A percentile compares a stretch with the other conserved stretches of the same genome.
Evolutionary conservation across 306 rosid genomes (phyloP).

Genomic region (Lagenaria siceraria): DNA sequence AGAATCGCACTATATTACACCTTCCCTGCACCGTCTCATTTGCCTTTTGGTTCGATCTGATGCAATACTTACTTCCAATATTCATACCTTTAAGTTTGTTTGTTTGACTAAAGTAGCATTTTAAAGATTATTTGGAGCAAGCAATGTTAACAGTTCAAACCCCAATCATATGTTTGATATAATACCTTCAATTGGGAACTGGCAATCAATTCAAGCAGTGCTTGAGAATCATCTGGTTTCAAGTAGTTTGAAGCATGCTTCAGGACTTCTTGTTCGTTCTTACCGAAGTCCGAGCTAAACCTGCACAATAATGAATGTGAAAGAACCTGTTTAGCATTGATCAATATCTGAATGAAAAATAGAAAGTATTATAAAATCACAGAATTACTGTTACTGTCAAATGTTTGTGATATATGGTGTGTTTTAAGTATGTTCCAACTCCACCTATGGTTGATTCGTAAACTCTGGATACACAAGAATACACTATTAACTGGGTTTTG

Average conservation of each 20-base stretch:
- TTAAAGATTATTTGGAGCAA: not conserved
- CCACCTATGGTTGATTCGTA: not conserved
- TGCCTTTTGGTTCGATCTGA: not conserved
- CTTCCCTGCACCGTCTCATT: not conserved
- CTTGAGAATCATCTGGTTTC: conserved; percentile 50
- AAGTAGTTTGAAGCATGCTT: conserved; percentile 76
- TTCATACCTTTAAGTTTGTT: not conserved
- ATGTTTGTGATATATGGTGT: not conserved
- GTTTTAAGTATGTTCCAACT: no score
- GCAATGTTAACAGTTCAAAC: conserved; percentile 40
- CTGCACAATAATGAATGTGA: conserved; percentile 23
- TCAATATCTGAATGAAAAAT: not conserved
- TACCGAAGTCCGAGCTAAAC: conserved; percentile 82
- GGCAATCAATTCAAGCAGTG: conserved; percentile 59
- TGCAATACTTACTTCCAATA: not conserved
- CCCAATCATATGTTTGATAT: conserved; percentile 79
- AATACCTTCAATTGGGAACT: conserved; percentile 63
- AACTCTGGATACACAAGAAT: not conserved
- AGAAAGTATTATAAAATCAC: no score
- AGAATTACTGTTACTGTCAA: not conserved
- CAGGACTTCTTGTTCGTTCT: conserved; percentile 66
- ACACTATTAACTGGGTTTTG: not conserved
- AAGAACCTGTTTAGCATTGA: not conserved
- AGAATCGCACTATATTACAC: not conserved
- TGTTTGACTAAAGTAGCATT: not conserved